phyloP scores from a whole-genome alignment of 2,329 filamentous ascomycete genomes.

The Arthrobotrys iridis region DNA sequence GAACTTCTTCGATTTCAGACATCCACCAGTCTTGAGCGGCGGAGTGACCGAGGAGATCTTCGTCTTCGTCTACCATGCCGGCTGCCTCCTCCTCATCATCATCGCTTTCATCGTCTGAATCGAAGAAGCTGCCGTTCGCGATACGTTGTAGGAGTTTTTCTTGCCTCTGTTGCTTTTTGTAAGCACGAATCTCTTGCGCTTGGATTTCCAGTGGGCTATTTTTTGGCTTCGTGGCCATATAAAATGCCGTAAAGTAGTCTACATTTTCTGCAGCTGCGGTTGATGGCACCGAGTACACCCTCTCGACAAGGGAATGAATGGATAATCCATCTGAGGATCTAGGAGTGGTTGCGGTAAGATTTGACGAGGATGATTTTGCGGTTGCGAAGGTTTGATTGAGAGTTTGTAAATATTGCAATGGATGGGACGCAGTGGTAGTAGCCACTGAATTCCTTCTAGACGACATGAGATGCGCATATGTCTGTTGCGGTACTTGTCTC shows the following conservation, averaged over 20 bases:
- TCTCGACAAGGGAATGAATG: slow-evolving; percentile 24
- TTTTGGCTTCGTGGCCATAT: slow-evolving; percentile 42
- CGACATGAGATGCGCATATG: slow-evolving; percentile 48
- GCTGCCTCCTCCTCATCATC: slow-evolving; percentile 14
- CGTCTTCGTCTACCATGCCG: background rate
- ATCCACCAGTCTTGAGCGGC: slow-evolving; percentile 41
- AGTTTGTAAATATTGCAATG: slow-evolving; percentile 31
- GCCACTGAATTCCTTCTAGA: slow-evolving; percentile 37
- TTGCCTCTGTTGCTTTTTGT: slow-evolving; percentile 32
- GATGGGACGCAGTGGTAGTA: slow-evolving; percentile 15
- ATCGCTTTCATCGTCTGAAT: slow-evolving; percentile 19
- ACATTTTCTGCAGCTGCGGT: slow-evolving; percentile 8
- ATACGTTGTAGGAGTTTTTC: slow-evolving; percentile 27
- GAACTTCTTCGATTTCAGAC: slow-evolving; percentile 33
- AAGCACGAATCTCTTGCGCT: slow-evolving; percentile 13
- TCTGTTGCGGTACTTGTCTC: slow-evolving; percentile 33
- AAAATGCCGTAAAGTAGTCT: slow-evolving; percentile 43
- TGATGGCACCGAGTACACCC: background rate
- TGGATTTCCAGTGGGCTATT: background rate
- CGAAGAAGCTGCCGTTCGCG: slow-evolving; percentile 39
- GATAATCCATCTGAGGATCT: slow-evolving; percentile 36
- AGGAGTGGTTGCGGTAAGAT: background rate
- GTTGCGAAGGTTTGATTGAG: slow-evolving; percentile 16
- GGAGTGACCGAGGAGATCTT: slow-evolving; percentile 19
- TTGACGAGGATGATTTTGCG: slow-evolving; percentile 5